Conservation (phyloP, 1,284 basidiomycete genomes). For the Cutaneotrichosporon sp. region DNA sequence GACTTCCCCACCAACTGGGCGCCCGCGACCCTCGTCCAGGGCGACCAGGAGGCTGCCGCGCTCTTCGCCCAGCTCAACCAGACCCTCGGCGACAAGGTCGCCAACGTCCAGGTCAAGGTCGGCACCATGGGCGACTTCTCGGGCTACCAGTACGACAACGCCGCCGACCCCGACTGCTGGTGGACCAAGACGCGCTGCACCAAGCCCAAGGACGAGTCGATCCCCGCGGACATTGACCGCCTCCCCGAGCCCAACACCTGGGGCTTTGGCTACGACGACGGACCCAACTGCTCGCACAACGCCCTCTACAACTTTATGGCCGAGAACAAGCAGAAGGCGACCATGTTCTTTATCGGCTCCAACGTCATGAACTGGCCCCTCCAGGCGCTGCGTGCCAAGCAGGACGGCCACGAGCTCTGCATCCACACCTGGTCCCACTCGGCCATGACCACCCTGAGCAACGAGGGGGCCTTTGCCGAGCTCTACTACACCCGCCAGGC, state of each 20-base stretch:
- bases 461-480: slow-evolving; percentile 60
- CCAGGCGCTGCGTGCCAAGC: slow-evolving; percentile 57
- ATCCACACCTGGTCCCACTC: slow-evolving; percentile 57
- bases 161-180: slow-evolving; percentile 37
- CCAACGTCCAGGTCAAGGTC: slow-evolving; percentile 9
- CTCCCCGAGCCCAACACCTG: slow-evolving; percentile 58
- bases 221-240: slow-evolving; percentile 52
- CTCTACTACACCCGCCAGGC: slow-evolving; percentile 59
- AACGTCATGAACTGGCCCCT: slow-evolving; percentile 61
- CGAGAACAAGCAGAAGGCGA: slow-evolving; percentile 57
- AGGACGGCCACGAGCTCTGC: slow-evolving; percentile 55
- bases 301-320: slow-evolving; percentile 58
- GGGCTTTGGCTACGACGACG: slow-evolving; percentile 59
- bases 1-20: slow-evolving; percentile 52
- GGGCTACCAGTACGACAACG: background rate
- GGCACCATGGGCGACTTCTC: slow-evolving; percentile 11
- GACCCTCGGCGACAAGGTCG: slow-evolving; percentile 11
- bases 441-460: slow-evolving; percentile 57
- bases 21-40: slow-evolving; percentile 48
- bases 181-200: slow-evolving; percentile 53
- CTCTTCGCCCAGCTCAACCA: slow-evolving; percentile 46
- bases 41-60: slow-evolving; percentile 50
- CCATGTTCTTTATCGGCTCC: slow-evolving; percentile 57
- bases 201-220: slow-evolving; percentile 33
- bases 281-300: slow-evolving; percentile 57